phyloP scores from a whole-genome alignment of 306 rosid species.

The Astragalus membranaceus region DNA sequence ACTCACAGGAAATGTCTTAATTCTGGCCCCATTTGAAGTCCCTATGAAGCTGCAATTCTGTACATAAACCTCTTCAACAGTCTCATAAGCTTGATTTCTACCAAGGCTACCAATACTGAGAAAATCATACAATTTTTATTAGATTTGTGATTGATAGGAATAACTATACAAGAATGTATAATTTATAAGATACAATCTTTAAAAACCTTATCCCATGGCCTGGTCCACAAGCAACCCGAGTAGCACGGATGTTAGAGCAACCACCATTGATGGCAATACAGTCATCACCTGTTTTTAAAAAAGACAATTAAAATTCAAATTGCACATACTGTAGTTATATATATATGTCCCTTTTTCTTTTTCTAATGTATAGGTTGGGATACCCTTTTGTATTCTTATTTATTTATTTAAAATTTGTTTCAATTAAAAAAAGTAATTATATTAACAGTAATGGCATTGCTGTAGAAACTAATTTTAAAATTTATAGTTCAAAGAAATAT shows the following conservation, averaged over 20 bases:
- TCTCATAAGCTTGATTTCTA: not conserved
- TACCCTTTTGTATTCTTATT: no score
- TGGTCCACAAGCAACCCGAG: slow-evolving; percentile 2
- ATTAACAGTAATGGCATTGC: no score
- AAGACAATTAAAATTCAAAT: no score
- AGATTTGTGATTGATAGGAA: no score
- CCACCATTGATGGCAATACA: slow-evolving; percentile 32
- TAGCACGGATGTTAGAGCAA: slow-evolving; percentile 17
- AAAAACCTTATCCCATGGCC: slow-evolving; percentile 20
- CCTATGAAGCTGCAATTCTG: slow-evolving; percentile 14
- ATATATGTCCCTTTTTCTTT: no score
- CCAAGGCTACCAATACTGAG: slow-evolving; percentile 42
- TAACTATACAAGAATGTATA: no score
- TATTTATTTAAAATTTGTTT: no score
- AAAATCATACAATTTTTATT: not conserved
- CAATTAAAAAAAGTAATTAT: no score
- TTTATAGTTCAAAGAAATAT: no score
- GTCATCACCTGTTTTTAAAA: slow-evolving; percentile 29
- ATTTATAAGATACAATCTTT: not conserved
- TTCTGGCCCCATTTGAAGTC: slow-evolving; percentile 36
- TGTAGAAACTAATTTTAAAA: no score
- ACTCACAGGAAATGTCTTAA: slow-evolving; percentile 31
- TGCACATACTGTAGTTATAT: no score
- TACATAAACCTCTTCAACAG: slow-evolving; percentile 26
- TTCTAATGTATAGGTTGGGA: no score